phyloP scores from a whole-genome alignment of 2,329 filamentous ascomycete species.

The Lachnellula willkommii region DNA sequence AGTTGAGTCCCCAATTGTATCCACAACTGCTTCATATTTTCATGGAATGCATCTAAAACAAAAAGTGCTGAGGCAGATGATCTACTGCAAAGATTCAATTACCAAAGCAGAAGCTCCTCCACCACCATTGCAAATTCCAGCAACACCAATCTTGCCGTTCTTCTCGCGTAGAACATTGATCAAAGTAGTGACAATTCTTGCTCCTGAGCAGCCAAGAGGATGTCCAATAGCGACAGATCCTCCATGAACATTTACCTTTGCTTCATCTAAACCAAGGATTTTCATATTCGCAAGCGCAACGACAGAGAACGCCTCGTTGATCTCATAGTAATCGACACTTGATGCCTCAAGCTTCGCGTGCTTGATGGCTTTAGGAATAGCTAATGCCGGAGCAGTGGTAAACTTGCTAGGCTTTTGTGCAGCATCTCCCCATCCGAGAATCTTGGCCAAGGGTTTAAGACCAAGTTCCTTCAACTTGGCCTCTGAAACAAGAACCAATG shows the following conservation, averaged over 20 bases:
- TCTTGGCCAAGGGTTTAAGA: conserved; percentile 90
- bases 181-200: conserved; percentile 86
- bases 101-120: conserved; percentile 92
- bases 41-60: not conserved
- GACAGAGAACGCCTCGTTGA: conserved; percentile 98
- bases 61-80: not conserved
- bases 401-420: conserved; percentile 89
- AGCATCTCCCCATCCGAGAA: conserved; percentile 94
- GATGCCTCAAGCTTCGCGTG: conserved; percentile 78
- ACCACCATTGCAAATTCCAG: conserved; percentile 96
- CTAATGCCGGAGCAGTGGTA: conserved; percentile 87
- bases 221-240: conserved; percentile 95
- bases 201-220: conserved; percentile 88
- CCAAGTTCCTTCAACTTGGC: conserved; percentile 87
- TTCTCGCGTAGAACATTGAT: conserved; percentile 84
- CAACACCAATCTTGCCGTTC: conserved; percentile 88
- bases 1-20: not conserved
- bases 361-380: conserved; percentile 95
- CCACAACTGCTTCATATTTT: not conserved
- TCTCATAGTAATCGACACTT: conserved; percentile 89
- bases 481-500: conserved; percentile 89
- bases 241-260: conserved; percentile 92
- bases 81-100: conserved; percentile 55
- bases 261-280: conserved; percentile 69
- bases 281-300: conserved; percentile 96